Evolutionary conservation across 139 green algal genomes (phyloP), one percentile per base, ranked within the genome.

Genomic region (Coccomyxa sp.): DNA sequence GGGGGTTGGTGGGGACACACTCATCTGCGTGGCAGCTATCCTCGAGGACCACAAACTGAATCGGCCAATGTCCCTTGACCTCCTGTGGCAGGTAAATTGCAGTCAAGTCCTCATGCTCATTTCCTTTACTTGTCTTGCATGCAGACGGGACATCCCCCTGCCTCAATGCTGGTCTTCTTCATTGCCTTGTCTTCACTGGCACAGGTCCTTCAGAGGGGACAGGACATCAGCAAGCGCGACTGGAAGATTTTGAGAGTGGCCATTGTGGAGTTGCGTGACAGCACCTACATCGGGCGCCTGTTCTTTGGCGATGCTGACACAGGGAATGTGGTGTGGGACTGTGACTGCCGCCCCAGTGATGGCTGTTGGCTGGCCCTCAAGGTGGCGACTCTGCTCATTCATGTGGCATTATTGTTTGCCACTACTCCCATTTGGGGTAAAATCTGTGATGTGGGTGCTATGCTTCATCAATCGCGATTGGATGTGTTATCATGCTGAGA

Each of bases 281-380:
- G 89, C 27, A 87, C 90, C 31, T 94, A 89, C 79, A 82, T 92
- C 11, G 92, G 86, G 0, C 88, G 93, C 12, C 84, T 95, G 13
- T 96, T 93, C 84, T 96, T 96, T 81, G 93, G 92, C 13, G 91
- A 95, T 81, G 66, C 82, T 11, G 87, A 89, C 23, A 93, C 86
- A 0, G 89, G 90, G 13, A 38, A 88, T 32, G 88, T 92, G 17
- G 77, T 86, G 13, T 96, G 90, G 90, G 92, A 95, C 87, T 93
- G 86, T 77, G 93, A 96, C 82, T 94, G 92, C 88, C 86, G 93
- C 13, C 93, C 93, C 0, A 93, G 88, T 21, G 93, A 96, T 81
- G 91, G 83, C 16, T 86, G 86, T 31, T 95, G 89, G 87, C 86
- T 96, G 67, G 87, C 89, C 15, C 82, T 94, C 76, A 90, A 91